Conservation (phyloP, 257 asterid genomes). For the Perilla frutescens region DNA sequence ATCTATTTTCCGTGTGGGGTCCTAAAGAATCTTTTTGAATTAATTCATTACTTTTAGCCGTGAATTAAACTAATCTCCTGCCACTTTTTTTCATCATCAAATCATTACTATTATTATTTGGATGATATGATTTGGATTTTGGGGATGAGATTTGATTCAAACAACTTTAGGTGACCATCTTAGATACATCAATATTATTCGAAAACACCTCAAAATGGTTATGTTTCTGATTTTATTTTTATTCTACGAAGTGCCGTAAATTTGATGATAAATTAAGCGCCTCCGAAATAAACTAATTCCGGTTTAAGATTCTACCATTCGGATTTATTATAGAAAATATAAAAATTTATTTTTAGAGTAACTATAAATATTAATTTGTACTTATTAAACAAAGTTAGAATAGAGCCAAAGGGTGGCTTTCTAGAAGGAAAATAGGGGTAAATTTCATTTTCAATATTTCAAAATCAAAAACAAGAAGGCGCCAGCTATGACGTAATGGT, state of each 20-base stretch:
- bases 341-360: too few relatives aligned
- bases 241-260: too few relatives aligned
- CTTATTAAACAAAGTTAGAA: too few relatives aligned
- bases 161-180: neutral
- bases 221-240: too few relatives aligned
- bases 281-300: too few relatives aligned
- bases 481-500: conserved; percentile 38
- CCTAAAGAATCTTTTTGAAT: conserved; percentile 45
- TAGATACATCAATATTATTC: neutral
- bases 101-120: neutral
- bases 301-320: too few relatives aligned
- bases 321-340: too few relatives aligned
- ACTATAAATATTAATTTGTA: too few relatives aligned
- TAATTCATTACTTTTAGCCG: conserved; percentile 22
- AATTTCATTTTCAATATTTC: conserved; percentile 17
- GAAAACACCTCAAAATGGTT: neutral
- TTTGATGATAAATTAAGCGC: too few relatives aligned
- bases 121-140: neutral
- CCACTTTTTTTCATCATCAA: neutral
- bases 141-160: neutral
- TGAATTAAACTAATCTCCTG: neutral
- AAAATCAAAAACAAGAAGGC: conserved; percentile 19
- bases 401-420: conserved; percentile 30
- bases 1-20: conserved; percentile 50
- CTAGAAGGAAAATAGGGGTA: conserved; percentile 39